A percentile compares a stretch with the other conserved stretches of the same genome.
Conservation (phyloP, 176 grass and related monocot genomes). For the Oryza glaberrima region DNA sequence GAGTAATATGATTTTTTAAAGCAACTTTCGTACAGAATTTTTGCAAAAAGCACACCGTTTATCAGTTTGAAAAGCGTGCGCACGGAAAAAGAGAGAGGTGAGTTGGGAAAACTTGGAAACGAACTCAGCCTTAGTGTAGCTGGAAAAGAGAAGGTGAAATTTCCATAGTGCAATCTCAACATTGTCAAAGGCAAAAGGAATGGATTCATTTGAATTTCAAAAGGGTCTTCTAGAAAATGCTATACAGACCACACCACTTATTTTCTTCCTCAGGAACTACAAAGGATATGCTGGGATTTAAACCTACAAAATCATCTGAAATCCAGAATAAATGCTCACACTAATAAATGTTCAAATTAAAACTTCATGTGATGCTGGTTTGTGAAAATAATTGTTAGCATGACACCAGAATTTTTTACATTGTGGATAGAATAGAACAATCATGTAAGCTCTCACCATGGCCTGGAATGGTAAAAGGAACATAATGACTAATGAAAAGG, state of each 20-base stretch:
- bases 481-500: background rate
- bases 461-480: slow-evolving; percentile 8
- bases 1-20: no score
- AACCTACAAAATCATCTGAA: background rate
- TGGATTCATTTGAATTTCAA: slow-evolving; percentile 13
- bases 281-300: slow-evolving; percentile 1
- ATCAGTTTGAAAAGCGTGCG: no score
- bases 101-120: no score
- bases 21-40: no score
- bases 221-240: background rate
- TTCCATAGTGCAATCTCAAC: slow-evolving; percentile 5
- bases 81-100: no score
- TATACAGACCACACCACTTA: background rate
- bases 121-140: background rate
- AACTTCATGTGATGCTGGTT: background rate
- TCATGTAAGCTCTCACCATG: background rate
- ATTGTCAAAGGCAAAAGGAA: slow-evolving; percentile 2
- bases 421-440: background rate
- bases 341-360: background rate
- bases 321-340: slow-evolving; percentile 1
- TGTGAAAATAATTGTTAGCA: slow-evolving; percentile 12
- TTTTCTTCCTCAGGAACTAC: background rate
- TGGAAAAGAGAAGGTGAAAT: background rate
- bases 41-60: no score
- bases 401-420: background rate